Percentiles rank a stretch among this genome's conserved stretches.
Conservation (phyloP, 2,329 filamentous ascomycete species). For the Talaromyces atroroseus region DNA sequence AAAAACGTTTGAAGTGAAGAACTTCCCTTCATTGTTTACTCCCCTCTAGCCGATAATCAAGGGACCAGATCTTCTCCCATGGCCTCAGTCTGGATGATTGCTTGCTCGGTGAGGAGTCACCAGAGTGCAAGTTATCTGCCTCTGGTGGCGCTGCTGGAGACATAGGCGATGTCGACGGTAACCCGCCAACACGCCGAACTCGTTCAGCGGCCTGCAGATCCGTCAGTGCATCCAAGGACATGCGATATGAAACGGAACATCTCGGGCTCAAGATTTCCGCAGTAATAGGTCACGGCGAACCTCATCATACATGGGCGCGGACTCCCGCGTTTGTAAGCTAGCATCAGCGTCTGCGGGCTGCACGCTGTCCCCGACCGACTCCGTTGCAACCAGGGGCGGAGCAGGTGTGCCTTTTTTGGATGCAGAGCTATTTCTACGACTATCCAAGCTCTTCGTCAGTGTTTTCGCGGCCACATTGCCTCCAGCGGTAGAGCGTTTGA, state of each 20-base stretch:
- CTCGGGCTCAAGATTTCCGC: constrained; percentile 34
- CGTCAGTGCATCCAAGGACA: constrained; percentile 8
- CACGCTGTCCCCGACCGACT: constrained; percentile 32
- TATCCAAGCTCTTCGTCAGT: constrained; percentile 82
- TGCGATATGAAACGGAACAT: constrained; percentile 2
- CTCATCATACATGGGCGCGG: constrained; percentile 41
- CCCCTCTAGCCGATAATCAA: constrained; percentile 12
- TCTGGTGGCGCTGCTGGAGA: constrained; percentile 4
- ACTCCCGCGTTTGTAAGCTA: constrained; percentile 30
- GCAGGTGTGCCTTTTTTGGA: constrained; percentile 63
- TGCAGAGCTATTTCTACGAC: constrained; percentile 77
- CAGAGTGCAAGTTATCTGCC: neutral
- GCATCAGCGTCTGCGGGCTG: constrained; percentile 32
- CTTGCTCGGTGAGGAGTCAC: constrained; percentile 10
- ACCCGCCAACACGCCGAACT: neutral
- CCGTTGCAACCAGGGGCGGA: constrained; percentile 26
- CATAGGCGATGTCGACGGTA: neutral
- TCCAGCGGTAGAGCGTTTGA: constrained; percentile 52
- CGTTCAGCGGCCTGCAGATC: constrained; percentile 10
- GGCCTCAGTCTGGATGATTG: constrained; percentile 9
- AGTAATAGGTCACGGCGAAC: constrained; percentile 43
- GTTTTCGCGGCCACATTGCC: constrained; percentile 73
- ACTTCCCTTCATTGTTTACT: constrained; percentile 5
- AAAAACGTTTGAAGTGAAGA: too few relatives aligned
- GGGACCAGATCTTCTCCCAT: constrained; percentile 14